Evolutionary conservation across 306 rosid genomes (phyloP).

Genomic region (Vigna mungo): DNA sequence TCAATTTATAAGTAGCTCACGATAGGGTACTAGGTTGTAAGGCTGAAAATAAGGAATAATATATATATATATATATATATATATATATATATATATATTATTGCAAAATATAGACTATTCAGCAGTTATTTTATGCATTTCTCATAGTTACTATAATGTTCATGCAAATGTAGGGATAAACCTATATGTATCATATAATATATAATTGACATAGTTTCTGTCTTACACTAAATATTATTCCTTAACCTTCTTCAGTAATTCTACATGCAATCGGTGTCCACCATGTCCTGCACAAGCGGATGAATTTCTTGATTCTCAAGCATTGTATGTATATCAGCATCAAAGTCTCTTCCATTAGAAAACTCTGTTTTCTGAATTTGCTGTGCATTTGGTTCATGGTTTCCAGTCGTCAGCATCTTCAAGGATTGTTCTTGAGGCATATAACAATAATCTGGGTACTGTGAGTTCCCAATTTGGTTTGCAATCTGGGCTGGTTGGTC

Average conservation of each 20-base stretch:
- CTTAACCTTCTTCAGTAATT: conserved; percentile 48
- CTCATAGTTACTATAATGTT: not conserved
- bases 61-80: not conserved
- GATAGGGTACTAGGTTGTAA: not conserved
- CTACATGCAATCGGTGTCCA: conserved; percentile 59
- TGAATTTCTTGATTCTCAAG: conserved; percentile 49
- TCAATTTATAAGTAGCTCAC: no score
- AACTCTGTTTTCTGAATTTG: conserved; percentile 29
- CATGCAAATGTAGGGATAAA: conserved; percentile 16
- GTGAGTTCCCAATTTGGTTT: conserved; percentile 39
- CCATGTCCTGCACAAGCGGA: conserved; percentile 51
- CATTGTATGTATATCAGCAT: conserved; percentile 44
- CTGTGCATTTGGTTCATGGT: conserved; percentile 41
- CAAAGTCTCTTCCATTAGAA: conserved; percentile 42
- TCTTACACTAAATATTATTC: not conserved
- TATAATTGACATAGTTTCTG: not conserved
- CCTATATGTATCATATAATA: conserved; percentile 11
- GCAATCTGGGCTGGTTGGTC: conserved; percentile 32
- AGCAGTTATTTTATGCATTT: not conserved
- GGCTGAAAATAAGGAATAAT: not conserved
- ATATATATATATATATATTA: not conserved
- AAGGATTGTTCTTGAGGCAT: conserved; percentile 50
- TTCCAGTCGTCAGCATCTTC: conserved; percentile 50
- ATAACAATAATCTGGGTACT: conserved; percentile 20
- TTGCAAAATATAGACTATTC: not conserved